phyloP scores from a whole-genome alignment of 2,329 filamentous ascomycete species.

The Fusarium oxysporum region DNA sequence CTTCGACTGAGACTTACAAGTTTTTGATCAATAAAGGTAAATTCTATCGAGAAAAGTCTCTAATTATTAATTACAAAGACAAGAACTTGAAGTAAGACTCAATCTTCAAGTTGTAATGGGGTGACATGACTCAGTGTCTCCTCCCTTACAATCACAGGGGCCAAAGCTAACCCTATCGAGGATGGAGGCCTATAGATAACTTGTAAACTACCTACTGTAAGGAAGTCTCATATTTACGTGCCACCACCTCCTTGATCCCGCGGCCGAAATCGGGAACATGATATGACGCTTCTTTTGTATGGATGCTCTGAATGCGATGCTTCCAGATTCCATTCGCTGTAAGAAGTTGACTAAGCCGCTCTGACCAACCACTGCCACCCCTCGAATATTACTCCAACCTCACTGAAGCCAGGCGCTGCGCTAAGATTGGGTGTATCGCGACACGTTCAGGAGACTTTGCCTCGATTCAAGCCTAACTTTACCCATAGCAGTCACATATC shows the following conservation, averaged over 20 bases:
- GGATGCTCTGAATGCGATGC: background rate
- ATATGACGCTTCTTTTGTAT: background rate
- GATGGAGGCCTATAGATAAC: background rate
- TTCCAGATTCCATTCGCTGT: background rate
- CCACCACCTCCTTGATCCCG: background rate
- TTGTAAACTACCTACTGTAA: too few species aligned
- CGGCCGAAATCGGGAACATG: background rate
- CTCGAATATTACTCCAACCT: background rate
- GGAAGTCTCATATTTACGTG: background rate
- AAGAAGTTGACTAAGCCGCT: background rate
- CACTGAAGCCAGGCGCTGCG: conserved; percentile 4
- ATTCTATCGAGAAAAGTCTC: background rate
- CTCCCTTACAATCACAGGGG: background rate
- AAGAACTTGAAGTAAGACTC: background rate
- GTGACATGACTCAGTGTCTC: background rate
- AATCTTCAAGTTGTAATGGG: background rate
- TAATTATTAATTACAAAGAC: too few species aligned
- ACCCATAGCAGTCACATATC: background rate
- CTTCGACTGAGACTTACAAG: too few species aligned
- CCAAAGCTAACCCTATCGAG: background rate
- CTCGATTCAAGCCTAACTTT: background rate
- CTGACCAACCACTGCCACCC: background rate
- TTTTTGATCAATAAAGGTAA: background rate
- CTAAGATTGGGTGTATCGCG: conserved; percentile 1
- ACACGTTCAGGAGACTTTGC: background rate